A percentile compares a stretch with the other conserved stretches of the same genome.
Conservation (phyloP, 2,329 filamentous ascomycete genomes). For the Teratosphaeria epicoccoides region DNA sequence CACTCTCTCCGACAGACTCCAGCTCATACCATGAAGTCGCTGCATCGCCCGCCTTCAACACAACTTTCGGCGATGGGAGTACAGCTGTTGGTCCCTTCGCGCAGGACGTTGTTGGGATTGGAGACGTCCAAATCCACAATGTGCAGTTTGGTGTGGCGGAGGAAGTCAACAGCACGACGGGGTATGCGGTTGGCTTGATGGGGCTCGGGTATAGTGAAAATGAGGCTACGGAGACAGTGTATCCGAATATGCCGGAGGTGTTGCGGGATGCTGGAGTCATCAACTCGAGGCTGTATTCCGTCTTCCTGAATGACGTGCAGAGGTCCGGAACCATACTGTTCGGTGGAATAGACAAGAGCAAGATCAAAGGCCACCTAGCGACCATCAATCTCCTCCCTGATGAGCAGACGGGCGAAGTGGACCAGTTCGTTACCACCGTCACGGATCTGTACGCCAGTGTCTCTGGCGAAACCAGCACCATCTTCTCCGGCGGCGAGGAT, state of each 20-base stretch:
- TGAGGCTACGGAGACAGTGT: constrained; percentile 19
- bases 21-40: constrained; percentile 18
- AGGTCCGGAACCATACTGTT: constrained; percentile 24
- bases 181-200: constrained; percentile 23
- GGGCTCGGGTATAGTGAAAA: constrained; percentile 22
- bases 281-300: constrained; percentile 20
- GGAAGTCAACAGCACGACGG: constrained; percentile 18
- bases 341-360: constrained; percentile 25
- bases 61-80: constrained; percentile 21
- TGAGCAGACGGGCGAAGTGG: constrained; percentile 7
- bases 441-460: constrained; percentile 16
- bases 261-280: constrained; percentile 22
- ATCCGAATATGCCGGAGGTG: constrained; percentile 26
- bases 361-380: constrained; percentile 21
- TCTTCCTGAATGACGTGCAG: constrained; percentile 22
- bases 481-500: constrained; percentile 14
- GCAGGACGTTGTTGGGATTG: constrained; percentile 20
- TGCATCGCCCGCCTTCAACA: constrained; percentile 19
- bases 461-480: constrained; percentile 7
- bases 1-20: constrained; percentile 17
- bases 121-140: constrained; percentile 17
- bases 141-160: constrained; percentile 24
- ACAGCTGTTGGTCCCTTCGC: constrained; percentile 20
- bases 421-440: constrained; percentile 21
- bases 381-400: constrained; percentile 23